Base-by-base conservation (phyloP, 352 stramenopile species). In the Globisporangium takayamanum region DNA sequence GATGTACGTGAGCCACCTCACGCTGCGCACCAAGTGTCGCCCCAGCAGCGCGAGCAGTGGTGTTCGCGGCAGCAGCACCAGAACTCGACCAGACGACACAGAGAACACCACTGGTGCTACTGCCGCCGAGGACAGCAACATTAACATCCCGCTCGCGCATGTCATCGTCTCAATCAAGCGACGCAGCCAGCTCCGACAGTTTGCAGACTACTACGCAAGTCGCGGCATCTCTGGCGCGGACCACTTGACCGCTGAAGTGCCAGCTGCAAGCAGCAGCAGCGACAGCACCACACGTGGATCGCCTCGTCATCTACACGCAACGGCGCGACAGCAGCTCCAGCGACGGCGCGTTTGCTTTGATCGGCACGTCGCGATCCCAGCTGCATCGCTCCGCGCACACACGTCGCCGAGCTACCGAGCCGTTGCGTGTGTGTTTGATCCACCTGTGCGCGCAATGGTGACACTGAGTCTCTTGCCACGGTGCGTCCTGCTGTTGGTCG, bases 111-210 rank as follows among this genome's bases (percentile, higher is more conserved):
- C 46, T 4, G 20, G 5, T 51, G 20, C 22, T 26, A 16, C 20
- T 16, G n/a, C 16, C 7, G 22, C 8, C 18, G 18, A 26, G 7
- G 10, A 36, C 10, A 36, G 46, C 15, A 63, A 63, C 10, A 69
- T 85, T 52, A 86, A 86, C 50, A 73, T 88, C 12, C 78, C 80
- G 12, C 58, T 90, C 3, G 65, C 78, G 3, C 80, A 90, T 16
- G 76, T 90, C 15, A 84, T 90, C 49, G 73, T 88, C 14, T 84
- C 74, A 12, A 79, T 90, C 62, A 88, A 90, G 57, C 77, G 80
- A 0, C 74, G 80, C 6, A 65, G 67, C 12, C 80, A 90, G 52
- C 67, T 90, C 55, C 72, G 78, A 53, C 74, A 88, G 50, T 90
- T 90, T 49, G 76, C 80, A 10, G 69, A 67, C 50, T 90, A 86